Conservation (phyloP, 495 filamentous ascomycete genomes). For the Penicillium daleae region DNA sequence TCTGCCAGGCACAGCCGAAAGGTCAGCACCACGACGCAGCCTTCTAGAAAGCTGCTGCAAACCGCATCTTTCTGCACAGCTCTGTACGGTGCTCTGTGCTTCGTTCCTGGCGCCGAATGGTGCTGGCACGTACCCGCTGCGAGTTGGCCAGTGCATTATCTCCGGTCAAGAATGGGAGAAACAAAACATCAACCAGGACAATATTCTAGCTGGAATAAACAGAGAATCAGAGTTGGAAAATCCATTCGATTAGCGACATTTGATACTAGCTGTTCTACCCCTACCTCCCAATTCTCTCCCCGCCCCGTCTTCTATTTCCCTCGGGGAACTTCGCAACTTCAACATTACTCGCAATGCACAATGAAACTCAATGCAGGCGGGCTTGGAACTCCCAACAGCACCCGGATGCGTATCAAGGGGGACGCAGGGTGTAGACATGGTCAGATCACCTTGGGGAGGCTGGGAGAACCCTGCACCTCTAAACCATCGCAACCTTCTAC, state of each 20-base stretch:
- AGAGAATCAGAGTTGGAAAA: neutral
- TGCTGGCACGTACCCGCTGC: constrained; percentile 28
- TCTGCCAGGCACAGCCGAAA: constrained; percentile 8
- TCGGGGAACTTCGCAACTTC: constrained; percentile 20
- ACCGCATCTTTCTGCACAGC: constrained; percentile 18
- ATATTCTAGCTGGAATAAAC: neutral
- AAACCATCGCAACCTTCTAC: neutral
- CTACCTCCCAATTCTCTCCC: neutral
- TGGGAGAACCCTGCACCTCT: neutral
- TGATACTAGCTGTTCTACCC: neutral
- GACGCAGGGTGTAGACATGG: neutral
- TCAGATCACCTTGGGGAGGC: neutral
- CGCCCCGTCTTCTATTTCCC: constrained; percentile 3
- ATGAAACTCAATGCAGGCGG: constrained; percentile 9
- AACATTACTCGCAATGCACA: constrained; percentile 7
- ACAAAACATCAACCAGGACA: neutral
- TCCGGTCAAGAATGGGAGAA: neutral
- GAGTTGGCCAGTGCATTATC: constrained; percentile 25
- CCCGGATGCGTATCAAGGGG: neutral
- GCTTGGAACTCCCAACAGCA: neutral
- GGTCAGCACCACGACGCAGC: neutral
- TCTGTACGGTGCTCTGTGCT: constrained; percentile 16
- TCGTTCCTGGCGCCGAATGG: constrained; percentile 15
- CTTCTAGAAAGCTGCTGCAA: constrained; percentile 26
- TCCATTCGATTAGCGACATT: neutral